Evolutionary conservation across 2,329 filamentous ascomycete species (phyloP).

Genomic region (Nothophaeocryptopus gaeumannii): DNA sequence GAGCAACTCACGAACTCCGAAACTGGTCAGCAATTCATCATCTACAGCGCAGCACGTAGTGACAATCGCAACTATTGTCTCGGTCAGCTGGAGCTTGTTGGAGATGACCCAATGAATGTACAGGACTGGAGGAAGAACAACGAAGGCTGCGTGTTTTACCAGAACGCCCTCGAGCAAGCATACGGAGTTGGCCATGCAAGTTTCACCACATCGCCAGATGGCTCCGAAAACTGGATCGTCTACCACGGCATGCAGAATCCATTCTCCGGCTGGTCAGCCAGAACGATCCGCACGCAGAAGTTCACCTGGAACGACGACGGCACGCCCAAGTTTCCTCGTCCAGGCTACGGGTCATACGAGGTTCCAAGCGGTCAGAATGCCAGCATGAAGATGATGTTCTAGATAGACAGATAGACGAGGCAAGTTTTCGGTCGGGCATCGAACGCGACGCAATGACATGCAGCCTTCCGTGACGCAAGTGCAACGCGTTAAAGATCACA

Average conservation of each 20-base stretch:
- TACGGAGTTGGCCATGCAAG: constrained; percentile 53
- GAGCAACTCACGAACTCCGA: constrained; percentile 49
- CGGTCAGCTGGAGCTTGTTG: constrained; percentile 50
- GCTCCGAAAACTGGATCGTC: constrained; percentile 51
- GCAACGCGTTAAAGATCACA: too few relatives aligned
- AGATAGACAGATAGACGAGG: not conserved
- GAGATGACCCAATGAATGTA: constrained; percentile 50
- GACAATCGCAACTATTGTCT: constrained; percentile 55
- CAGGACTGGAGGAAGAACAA: constrained; percentile 49
- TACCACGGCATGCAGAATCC: constrained; percentile 53
- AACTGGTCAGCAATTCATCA: constrained; percentile 49
- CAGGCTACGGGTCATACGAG: constrained; percentile 49
- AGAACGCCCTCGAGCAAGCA: constrained; percentile 44
- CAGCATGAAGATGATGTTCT: constrained; percentile 38
- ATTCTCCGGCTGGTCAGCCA: constrained; percentile 46
- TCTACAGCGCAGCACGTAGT: constrained; percentile 50
- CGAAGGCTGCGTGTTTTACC: constrained; percentile 49
- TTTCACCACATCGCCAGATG: constrained; percentile 50
- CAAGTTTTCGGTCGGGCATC: too few relatives aligned
- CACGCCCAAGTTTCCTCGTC: constrained; percentile 47
- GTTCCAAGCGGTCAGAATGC: constrained; percentile 44
- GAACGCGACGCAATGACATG: too few relatives aligned
- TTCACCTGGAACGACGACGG: constrained; percentile 51
- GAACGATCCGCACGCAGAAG: constrained; percentile 50
- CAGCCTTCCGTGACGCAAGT: too few relatives aligned